Conservation (phyloP, 176 grass and related monocot species). For the Bonia amplexicaulis region DNA sequence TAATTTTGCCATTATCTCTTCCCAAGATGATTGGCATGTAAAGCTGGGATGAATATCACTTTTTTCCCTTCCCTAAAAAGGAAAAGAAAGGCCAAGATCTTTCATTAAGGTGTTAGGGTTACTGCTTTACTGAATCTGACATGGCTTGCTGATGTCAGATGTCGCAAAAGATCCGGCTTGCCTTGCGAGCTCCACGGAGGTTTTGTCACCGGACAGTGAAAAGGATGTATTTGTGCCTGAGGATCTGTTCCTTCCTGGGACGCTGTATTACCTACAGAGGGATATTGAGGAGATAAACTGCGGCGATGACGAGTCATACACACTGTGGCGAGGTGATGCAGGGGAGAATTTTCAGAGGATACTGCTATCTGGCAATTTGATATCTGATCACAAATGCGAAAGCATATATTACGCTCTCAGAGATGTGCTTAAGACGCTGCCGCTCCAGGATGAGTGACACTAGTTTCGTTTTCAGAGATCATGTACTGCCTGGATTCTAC, state of each 20-base stretch:
- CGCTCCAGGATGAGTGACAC: conserved; percentile 11
- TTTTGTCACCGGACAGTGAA: background rate
- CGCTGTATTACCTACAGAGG: conserved; percentile 76
- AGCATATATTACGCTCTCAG: conserved; percentile 70
- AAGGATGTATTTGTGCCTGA: conserved; percentile 43
- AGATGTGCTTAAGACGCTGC: conserved; percentile 77
- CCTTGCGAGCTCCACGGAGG: background rate
- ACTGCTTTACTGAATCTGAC: background rate
- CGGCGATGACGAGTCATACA: conserved; percentile 46
- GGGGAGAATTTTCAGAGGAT: conserved; percentile 81
- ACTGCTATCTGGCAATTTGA: conserved; percentile 65
- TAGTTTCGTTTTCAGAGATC: background rate
- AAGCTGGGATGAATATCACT: background rate
- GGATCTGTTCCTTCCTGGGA: conserved; percentile 77
- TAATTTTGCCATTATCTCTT: background rate
- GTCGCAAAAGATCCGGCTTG: conserved; percentile 11
- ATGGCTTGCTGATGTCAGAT: conserved; percentile 40
- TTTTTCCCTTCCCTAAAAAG: background rate
- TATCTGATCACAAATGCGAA: conserved; percentile 93
- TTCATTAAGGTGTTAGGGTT: background rate
- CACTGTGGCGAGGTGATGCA: conserved; percentile 73
- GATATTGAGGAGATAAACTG: conserved; percentile 39
- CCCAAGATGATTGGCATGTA: background rate
- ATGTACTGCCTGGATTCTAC: background rate
- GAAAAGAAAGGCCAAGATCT: background rate